These are phyloP conservation scores for Gautieria morchelliformis DNA, from an alignment of 768 basidiomycete genomes.

Conservation along the genomic window DNA sequence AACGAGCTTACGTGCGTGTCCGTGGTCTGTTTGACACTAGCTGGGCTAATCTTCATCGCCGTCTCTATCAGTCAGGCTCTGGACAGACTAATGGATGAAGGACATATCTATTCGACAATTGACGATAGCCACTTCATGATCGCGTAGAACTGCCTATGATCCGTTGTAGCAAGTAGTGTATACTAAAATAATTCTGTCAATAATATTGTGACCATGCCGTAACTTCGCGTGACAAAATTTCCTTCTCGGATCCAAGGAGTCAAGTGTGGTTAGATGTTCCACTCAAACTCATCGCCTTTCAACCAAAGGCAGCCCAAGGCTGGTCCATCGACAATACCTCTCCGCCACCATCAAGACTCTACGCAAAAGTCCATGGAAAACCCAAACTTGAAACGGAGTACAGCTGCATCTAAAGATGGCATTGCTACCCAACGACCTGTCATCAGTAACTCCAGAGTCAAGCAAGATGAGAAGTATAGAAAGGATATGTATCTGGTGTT, in stretches of 20 bases:
- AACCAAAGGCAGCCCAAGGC: slow-evolving; percentile 63
- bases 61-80: slow-evolving; percentile 47
- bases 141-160: neutral
- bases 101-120: slow-evolving; percentile 67
- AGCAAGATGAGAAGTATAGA: slow-evolving; percentile 64
- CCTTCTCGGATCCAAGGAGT: neutral
- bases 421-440: slow-evolving; percentile 39
- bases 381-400: neutral
- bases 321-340: slow-evolving; percentile 34
- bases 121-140: slow-evolving; percentile 67
- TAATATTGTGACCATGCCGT: neutral
- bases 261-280: neutral
- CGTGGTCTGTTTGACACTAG: slow-evolving; percentile 2
- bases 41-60: neutral
- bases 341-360: slow-evolving; percentile 8
- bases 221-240: slow-evolving; percentile 5
- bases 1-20: slow-evolving; percentile 48
- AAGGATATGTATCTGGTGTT: slow-evolving; percentile 82
- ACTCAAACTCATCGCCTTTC: slow-evolving; percentile 42
- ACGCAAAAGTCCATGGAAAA: neutral
- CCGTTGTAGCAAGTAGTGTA: no score
- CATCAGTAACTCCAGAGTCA: slow-evolving; percentile 70
- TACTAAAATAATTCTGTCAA: no score
- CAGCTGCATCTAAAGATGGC: neutral
- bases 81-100: slow-evolving; percentile 71